Base-by-base conservation (phyloP, 2,329 filamentous ascomycete species). In the Exutisphaerella laricina region DNA sequence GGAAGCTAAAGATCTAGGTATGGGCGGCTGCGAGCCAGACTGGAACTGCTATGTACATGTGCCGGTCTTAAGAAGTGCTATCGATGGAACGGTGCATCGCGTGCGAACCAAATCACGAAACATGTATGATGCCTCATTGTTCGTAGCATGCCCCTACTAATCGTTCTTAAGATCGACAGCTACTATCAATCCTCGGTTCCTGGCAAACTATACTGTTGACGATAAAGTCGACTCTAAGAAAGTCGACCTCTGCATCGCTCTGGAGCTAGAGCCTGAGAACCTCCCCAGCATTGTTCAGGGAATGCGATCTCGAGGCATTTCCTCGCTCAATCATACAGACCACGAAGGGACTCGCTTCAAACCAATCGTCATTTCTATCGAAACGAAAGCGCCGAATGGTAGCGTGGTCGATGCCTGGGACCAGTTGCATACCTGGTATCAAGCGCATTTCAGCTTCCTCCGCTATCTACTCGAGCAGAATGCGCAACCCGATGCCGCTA, bases 321-420 rank as follows among this genome's bases (percentile, higher is more conserved):
- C 6, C 6, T 20, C 14, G 13, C 13, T 36, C 16, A 36, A 36
- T 18, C 33, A 36, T 18, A 36, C 33, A 7, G 33, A 36, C 33
- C 22, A 36, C 18, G 33, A 14, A n/a, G 33, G 33, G 10, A 23
- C 20, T 8, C 12, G 10, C 3, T 36, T 10, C 33, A 36, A 12
- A 12, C 33, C 33, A 7, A 36, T 36, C 33, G 16, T 18, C 18
- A 14, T 36, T 18, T 20, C 13, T 14, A 36, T 36, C 33, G 33
- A 36, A 18, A 87, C 77, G 6, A 35, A 35, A 21, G 17, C 32
- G 4, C 13, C 32, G 8, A 8, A 17, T 4, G 32, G 13, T 13
- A 21, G 13, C 17, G 17, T 8, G 5, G 8, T 17, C 8, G 32
- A 35, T 14, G 32, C 5, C 5, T 8, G 9, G 13, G 12, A 14